These are phyloP conservation scores for Ganoderma resinaceum DNA, from an alignment of 1,284 basidiomycete species.

Conservation along the genomic window DNA sequence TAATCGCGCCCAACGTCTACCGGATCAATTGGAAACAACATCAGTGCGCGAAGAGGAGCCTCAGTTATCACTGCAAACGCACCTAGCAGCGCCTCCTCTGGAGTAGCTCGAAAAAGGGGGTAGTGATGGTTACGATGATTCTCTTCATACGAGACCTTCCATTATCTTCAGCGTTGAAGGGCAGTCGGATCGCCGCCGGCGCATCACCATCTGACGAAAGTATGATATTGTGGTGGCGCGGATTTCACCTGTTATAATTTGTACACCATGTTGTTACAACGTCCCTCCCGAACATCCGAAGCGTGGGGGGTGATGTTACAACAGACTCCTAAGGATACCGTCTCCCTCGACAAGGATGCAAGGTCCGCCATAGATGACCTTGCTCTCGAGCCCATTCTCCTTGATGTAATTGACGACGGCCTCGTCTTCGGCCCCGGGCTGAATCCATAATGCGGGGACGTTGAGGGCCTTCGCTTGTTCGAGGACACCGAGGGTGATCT, in stretches of 20 bases:
- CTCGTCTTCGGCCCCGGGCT: conserved; percentile 82
- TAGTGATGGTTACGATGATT: not conserved
- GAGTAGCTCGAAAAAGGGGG: not conserved
- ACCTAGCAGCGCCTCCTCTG: not conserved
- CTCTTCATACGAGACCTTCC: not conserved
- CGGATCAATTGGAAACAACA: not conserved
- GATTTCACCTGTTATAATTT: not conserved
- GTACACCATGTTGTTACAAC: not conserved
- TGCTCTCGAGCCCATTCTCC: conserved; percentile 61
- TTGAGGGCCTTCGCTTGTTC: conserved; percentile 67
- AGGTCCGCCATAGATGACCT: conserved; percentile 76
- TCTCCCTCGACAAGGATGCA: conserved; percentile 81
- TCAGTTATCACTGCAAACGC: not conserved
- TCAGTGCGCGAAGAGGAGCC: not conserved
- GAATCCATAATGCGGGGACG: conserved; percentile 81
- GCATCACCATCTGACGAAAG: not conserved
- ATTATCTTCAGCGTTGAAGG: not conserved
- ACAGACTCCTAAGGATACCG: conserved; percentile 46
- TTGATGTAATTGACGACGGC: conserved; percentile 57
- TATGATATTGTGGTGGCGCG: not conserved
- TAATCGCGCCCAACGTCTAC: not conserved
- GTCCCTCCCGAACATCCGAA: too few relatives aligned
- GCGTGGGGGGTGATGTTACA: conserved; percentile 18
- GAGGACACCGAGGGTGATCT: conserved; percentile 47
- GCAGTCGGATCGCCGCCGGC: not conserved